Percentiles rank a stretch among this genome's conserved stretches.
These are phyloP conservation scores for Houttuynia cordata DNA, from an alignment of 164 flowering plant genomes.

Conservation along the genomic window DNA sequence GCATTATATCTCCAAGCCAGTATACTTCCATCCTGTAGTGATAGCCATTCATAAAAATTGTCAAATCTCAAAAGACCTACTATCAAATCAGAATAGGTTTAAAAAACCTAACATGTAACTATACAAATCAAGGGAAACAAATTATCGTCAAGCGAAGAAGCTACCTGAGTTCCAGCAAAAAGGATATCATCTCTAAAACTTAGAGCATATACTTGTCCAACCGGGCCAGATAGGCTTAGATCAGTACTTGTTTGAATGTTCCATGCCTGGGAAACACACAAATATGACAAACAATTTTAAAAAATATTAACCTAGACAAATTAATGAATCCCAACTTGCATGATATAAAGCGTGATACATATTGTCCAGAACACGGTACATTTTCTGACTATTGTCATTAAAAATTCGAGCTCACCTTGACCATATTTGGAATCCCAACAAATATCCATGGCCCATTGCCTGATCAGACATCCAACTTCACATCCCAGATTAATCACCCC, in stretches of 20 bases:
- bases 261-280: slow-evolving; percentile 52
- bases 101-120: too few relatives aligned
- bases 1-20: slow-evolving; percentile 78
- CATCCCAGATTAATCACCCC: slow-evolving; percentile 56
- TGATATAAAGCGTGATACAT: too few relatives aligned
- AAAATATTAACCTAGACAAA: too few relatives aligned
- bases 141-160: background rate
- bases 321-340: background rate
- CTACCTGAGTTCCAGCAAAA: slow-evolving; percentile 88
- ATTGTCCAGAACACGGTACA: background rate
- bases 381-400: background rate
- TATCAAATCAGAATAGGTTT: too few relatives aligned
- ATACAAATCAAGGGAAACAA: too few relatives aligned
- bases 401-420: slow-evolving; percentile 41
- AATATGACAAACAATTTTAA: background rate
- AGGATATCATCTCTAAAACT: slow-evolving; percentile 77
- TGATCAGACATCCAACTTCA: slow-evolving; percentile 86
- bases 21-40: slow-evolving; percentile 71
- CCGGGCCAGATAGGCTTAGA: slow-evolving; percentile 66
- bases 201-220: slow-evolving; percentile 83
- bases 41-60: background rate
- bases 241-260: slow-evolving; percentile 51
- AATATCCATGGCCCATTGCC: slow-evolving; percentile 96
- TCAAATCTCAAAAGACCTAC: too few relatives aligned
- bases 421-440: slow-evolving; percentile 70